Percentiles rank a stretch among this genome's conserved stretches.
Conservation (phyloP, 2,329 filamentous ascomycete genomes). For the Botrytis medusae region DNA sequence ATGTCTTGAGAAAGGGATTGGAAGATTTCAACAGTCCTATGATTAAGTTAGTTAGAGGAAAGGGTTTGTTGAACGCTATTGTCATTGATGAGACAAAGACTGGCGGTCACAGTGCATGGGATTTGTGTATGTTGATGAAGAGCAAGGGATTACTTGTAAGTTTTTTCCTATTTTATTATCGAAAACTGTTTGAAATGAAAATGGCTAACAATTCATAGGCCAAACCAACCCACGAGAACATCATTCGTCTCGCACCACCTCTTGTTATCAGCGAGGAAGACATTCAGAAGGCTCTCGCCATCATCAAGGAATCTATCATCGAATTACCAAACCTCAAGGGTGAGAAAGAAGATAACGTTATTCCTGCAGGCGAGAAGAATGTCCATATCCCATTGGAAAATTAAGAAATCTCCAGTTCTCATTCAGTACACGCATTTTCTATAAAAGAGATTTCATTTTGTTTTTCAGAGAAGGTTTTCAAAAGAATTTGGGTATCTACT, state of each 20-base stretch:
- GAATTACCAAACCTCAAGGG: constrained; percentile 73
- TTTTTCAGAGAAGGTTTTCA: background rate
- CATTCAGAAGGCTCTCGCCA: constrained; percentile 72
- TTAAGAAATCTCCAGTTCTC: background rate
- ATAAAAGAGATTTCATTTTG: background rate
- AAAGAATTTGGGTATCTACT: constrained; percentile 15
- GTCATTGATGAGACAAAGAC: constrained; percentile 90
- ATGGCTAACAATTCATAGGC: constrained; percentile 56
- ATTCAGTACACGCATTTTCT: background rate
- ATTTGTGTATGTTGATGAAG: constrained; percentile 93
- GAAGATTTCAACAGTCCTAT: constrained; percentile 74
- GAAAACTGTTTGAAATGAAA: background rate
- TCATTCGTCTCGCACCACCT: constrained; percentile 95
- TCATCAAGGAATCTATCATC: constrained; percentile 77
- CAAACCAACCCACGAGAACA: constrained; percentile 98
- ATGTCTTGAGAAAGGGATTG: constrained; percentile 79
- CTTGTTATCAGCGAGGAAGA: constrained; percentile 90
- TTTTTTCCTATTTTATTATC: constrained; percentile 25
- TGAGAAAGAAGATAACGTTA: constrained; percentile 53
- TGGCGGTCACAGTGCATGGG: constrained; percentile 87
- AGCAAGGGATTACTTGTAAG: constrained; percentile 88
- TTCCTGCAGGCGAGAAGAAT: constrained; percentile 60
- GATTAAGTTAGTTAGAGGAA: constrained; percentile 81
- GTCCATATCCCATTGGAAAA: constrained; percentile 49
- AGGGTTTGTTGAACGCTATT: constrained; percentile 92